Conservation (phyloP, 495 filamentous ascomycete species). For the Neohortaea acidophila region DNA sequence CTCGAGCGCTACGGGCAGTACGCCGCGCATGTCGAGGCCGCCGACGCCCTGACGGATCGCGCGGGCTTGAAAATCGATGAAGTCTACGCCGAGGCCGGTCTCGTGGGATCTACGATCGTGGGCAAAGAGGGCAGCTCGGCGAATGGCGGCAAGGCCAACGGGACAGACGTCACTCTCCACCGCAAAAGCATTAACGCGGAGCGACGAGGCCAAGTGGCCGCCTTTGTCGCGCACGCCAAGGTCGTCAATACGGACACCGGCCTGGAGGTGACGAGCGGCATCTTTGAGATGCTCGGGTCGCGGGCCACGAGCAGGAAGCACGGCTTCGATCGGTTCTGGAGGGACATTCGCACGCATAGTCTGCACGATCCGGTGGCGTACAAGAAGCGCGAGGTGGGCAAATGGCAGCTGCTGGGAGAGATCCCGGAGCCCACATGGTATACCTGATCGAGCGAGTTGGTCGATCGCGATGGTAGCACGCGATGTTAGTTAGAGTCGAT, state of each 20-base stretch:
- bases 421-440: slow-evolving; percentile 44
- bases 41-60: slow-evolving; percentile 39
- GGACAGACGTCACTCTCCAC: not conserved
- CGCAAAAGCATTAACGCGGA: slow-evolving; percentile 25
- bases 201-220: slow-evolving; percentile 41
- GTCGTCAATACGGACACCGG: slow-evolving; percentile 43
- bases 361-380: slow-evolving; percentile 50
- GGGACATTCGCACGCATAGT: slow-evolving; percentile 44
- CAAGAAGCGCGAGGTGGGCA: slow-evolving; percentile 43
- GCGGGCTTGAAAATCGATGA: slow-evolving; percentile 32
- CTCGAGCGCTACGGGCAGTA: slow-evolving; percentile 45
- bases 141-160: not conserved
- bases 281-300: slow-evolving; percentile 46
- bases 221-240: slow-evolving; percentile 45
- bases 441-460: too few species aligned
- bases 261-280: slow-evolving; percentile 37
- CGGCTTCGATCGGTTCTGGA: slow-evolving; percentile 45
- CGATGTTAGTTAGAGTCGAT: too few species aligned
- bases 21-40: slow-evolving; percentile 41
- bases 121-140: not conserved
- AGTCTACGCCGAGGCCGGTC: slow-evolving; percentile 27
- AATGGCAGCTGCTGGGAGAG: slow-evolving; percentile 37
- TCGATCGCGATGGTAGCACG: too few species aligned
- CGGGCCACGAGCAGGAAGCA: slow-evolving; percentile 38
- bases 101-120: not conserved